Conservation (phyloP, 1,284 basidiomycete species). For the Pyrrhoderma lamaoense region DNA sequence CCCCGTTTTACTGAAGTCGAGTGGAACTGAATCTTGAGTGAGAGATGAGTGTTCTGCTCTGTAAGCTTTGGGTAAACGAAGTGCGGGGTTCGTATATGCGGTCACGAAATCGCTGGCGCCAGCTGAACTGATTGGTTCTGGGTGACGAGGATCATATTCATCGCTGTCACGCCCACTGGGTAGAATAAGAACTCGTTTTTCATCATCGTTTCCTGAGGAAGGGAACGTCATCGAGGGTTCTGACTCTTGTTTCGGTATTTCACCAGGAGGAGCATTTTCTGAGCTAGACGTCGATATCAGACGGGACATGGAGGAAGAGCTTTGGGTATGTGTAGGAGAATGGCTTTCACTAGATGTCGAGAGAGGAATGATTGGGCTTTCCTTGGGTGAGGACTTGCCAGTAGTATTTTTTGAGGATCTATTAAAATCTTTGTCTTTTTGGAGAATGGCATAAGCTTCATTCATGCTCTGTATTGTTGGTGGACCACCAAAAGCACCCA, state of each 20-base stretch:
- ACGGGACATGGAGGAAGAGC: background rate
- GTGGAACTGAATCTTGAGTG: constrained; percentile 17
- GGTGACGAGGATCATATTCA: constrained; percentile 25
- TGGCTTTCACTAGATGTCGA: background rate
- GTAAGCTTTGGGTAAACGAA: constrained; percentile 9
- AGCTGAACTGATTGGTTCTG: constrained; percentile 26
- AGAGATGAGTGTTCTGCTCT: constrained; percentile 7
- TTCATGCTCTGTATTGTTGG: constrained; percentile 1
- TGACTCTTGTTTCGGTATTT: background rate
- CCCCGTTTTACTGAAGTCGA: constrained; percentile 41
- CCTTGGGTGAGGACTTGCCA: background rate
- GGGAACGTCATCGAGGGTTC: background rate
- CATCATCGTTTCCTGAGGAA: background rate
- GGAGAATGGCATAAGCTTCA: constrained; percentile 3
- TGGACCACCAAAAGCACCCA: constrained; percentile 1
- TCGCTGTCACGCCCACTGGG: constrained; percentile 15
- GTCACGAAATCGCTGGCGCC: constrained; percentile 26
- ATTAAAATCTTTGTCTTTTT: background rate
- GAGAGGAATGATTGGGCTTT: background rate
- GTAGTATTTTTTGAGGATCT: background rate
- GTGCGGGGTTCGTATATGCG: constrained; percentile 10
- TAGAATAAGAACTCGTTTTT: constrained; percentile 8
- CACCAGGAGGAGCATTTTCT: background rate
- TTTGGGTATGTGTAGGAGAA: background rate
- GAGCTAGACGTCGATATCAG: background rate